phyloP scores from a whole-genome alignment of 495 filamentous ascomycete genomes.

The Podospora sp. region DNA sequence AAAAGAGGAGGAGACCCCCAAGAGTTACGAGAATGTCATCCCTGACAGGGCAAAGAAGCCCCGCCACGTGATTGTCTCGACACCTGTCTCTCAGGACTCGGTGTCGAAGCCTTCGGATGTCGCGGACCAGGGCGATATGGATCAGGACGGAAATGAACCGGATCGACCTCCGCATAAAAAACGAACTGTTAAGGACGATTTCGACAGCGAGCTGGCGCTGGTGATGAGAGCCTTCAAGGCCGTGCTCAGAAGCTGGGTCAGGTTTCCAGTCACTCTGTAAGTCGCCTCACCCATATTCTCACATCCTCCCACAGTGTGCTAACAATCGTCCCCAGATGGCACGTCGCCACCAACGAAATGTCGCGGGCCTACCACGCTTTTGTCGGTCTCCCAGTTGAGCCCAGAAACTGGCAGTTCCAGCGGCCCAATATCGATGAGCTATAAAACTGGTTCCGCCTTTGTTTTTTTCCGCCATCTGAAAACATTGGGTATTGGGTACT shows the following conservation, averaged over 20 bases:
- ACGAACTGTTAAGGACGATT: conserved; percentile 56
- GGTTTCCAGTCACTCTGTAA: conserved; percentile 71
- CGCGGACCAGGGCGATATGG: conserved; percentile 24
- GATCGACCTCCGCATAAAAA: conserved; percentile 30
- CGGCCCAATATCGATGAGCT: conserved; percentile 58
- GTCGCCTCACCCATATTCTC: conserved; percentile 39
- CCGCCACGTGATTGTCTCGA: conserved; percentile 43
- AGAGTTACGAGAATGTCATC: conserved; percentile 35
- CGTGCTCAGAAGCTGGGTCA: conserved; percentile 71
- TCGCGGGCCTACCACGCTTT: conserved; percentile 72
- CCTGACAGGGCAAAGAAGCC: conserved; percentile 49
- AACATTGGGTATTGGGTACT: not conserved
- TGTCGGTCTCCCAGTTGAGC: conserved; percentile 73
- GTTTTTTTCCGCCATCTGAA: conserved; percentile 2
- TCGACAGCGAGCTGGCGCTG: conserved; percentile 63
- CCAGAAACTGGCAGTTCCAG: conserved; percentile 66
- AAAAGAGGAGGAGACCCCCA: conserved; percentile 48
- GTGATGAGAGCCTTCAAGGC: conserved; percentile 63
- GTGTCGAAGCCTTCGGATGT: conserved; percentile 12
- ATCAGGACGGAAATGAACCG: conserved; percentile 37
- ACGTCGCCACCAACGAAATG: conserved; percentile 63
- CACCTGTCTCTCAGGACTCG: conserved; percentile 7
- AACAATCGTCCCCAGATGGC: conserved; percentile 49
- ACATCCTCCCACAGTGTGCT: conserved; percentile 15
- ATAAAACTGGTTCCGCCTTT: conserved; percentile 15